These are phyloP conservation scores for Rhododendron kiyosumense DNA, from an alignment of 148 eudicot genomes.

Conservation along the genomic window DNA sequence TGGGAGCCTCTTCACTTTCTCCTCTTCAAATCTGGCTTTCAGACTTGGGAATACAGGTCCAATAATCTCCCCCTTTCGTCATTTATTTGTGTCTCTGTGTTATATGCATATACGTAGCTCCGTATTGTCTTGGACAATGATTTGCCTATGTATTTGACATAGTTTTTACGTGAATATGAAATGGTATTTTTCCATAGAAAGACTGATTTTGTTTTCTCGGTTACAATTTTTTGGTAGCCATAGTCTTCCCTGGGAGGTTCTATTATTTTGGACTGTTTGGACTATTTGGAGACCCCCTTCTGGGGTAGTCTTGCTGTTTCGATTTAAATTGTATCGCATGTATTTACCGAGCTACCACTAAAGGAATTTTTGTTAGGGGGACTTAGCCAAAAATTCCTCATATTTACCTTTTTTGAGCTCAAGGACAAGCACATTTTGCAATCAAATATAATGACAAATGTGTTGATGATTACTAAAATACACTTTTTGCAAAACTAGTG, in stretches of 20 bases:
- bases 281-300: not conserved
- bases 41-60: slow-evolving; percentile 98
- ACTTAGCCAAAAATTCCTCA: too few relatives aligned
- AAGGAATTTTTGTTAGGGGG: too few relatives aligned
- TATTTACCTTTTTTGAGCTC: too few relatives aligned
- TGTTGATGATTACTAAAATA: too few relatives aligned
- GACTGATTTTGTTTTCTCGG: not conserved
- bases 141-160: not conserved
- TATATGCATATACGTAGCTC: not conserved
- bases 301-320: not conserved
- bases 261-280: not conserved
- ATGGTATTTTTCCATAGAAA: not conserved
- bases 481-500: too few relatives aligned
- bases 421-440: too few relatives aligned
- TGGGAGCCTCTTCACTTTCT: slow-evolving; percentile 97
- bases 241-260: not conserved
- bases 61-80: not conserved
- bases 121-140: not conserved
- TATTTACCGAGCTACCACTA: not conserved
- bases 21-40: slow-evolving; percentile 82
- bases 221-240: not conserved
- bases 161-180: not conserved
- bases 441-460: too few relatives aligned
- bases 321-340: not conserved
- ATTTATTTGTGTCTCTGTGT: not conserved